Evolutionary conservation across 371 early-diverging fungal species (phyloP).

Genomic region (Entomophthora muscae): DNA sequence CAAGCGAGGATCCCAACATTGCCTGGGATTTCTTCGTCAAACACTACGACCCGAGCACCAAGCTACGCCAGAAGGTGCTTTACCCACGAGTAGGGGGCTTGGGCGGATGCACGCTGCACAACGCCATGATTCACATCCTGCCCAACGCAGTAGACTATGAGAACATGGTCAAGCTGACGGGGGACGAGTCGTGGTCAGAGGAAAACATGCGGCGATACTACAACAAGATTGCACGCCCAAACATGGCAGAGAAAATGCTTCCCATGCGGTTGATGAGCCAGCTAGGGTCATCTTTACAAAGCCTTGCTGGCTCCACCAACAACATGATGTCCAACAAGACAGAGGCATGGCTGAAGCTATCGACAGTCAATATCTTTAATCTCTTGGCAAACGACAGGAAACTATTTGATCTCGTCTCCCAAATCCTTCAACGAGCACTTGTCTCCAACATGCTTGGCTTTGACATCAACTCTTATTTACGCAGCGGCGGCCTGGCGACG

Average conservation of each 20-base stretch:
- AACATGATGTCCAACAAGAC: neutral
- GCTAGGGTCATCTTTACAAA: neutral
- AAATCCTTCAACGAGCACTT: neutral
- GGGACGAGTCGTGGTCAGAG: neutral
- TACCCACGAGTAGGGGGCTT: neutral
- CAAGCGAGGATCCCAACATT: neutral
- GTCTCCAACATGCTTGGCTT: neutral
- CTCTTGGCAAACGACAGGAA: too few species aligned
- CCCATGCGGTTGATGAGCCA: neutral
- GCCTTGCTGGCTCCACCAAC: neutral
- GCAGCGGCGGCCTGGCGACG: neutral
- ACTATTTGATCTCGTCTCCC: neutral
- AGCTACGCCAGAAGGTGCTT: neutral
- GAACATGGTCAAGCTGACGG: neutral
- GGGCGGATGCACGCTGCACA: too few species aligned
- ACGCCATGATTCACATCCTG: conserved; percentile 4
- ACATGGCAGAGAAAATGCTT: neutral
- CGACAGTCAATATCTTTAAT: too few species aligned
- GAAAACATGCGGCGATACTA: neutral
- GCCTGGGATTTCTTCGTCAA: conserved; percentile 4
- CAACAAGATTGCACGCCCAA: neutral
- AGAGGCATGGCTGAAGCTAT: too few species aligned
- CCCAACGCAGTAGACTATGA: neutral
- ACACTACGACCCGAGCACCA: neutral
- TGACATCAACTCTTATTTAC: neutral